Conservation (phyloP, 208 protist species). For the Trypanosoma avium region DNA sequence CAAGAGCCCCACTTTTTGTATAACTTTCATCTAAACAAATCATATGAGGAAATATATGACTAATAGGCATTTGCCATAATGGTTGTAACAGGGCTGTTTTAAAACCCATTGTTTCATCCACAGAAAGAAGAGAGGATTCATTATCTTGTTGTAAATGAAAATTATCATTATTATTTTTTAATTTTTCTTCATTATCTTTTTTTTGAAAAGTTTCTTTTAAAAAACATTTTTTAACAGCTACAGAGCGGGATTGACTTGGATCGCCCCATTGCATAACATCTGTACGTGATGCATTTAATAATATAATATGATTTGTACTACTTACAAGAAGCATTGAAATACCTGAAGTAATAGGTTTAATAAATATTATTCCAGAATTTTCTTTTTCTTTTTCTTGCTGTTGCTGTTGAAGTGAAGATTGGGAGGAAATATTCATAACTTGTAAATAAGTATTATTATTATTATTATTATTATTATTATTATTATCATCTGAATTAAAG, state of each 20-base stretch:
- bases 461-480: not conserved
- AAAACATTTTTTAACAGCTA: not conserved
- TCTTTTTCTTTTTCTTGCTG: not conserved
- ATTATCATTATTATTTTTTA: too few species aligned
- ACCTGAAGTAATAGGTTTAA: not conserved
- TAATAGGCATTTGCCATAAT: slow-evolving; percentile 13
- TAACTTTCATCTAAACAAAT: not conserved
- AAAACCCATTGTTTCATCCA: not conserved
- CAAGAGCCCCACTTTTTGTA: not conserved
- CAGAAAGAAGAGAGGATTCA: not conserved
- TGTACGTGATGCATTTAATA: slow-evolving; percentile 15
- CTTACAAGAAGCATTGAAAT: slow-evolving; percentile 13
- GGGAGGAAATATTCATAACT: not conserved
- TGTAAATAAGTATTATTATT: not conserved
- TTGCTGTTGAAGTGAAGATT: not conserved
- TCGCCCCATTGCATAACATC: slow-evolving; percentile 11
- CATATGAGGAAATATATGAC: not conserved
- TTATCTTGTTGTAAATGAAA: too few species aligned
- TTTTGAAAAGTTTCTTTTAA: not conserved
- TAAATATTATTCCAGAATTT: not conserved
- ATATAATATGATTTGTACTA: slow-evolving; percentile 5
- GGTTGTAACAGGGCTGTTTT: not conserved
- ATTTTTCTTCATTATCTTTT: too few species aligned
- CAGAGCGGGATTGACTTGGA: not conserved
- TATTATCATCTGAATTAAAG: not conserved